A percentile compares a stretch with the other conserved stretches of the same genome.
These are phyloP conservation scores for Lipomyces chichibuensis DNA, from an alignment of 805 yeast species.

Conservation along the genomic window DNA sequence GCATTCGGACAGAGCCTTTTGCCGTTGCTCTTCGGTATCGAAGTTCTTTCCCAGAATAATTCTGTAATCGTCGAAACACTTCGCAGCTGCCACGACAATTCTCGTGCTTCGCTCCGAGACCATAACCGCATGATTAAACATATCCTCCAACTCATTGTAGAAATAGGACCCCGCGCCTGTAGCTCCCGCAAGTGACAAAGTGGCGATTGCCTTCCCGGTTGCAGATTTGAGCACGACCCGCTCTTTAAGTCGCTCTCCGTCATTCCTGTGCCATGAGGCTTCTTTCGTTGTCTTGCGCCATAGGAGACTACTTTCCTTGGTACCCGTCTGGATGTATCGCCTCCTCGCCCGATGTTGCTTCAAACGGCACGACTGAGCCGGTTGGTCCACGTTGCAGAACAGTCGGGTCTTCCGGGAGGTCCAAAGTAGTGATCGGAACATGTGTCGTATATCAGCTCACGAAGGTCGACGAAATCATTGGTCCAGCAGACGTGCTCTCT, in stretches of 20 bases:
- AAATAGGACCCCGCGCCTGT: conserved; percentile 25
- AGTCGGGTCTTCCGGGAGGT: background rate
- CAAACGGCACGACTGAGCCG: background rate
- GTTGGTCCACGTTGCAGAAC: background rate
- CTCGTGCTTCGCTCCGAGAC: conserved; percentile 34
- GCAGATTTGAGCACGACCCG: background rate
- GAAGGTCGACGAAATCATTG: background rate
- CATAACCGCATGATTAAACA: conserved; percentile 16
- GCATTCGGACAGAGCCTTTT: conserved; percentile 60
- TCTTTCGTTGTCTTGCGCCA: background rate
- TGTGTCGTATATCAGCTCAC: background rate
- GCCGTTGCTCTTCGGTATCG: conserved; percentile 51
- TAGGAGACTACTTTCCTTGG: background rate
- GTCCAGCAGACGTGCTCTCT: background rate
- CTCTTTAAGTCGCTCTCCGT: background rate
- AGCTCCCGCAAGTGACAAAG: conserved; percentile 19
- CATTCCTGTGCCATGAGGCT: background rate
- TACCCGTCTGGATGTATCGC: background rate
- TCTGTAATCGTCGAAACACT: conserved; percentile 74
- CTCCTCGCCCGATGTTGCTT: background rate
- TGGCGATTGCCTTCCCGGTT: conserved; percentile 13
- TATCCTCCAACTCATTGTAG: conserved; percentile 25
- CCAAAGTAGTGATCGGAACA: background rate
- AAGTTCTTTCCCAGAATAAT: conserved; percentile 55
- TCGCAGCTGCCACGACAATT: conserved; percentile 56